A percentile compares a stretch with the other conserved stretches of the same genome.
phyloP scores from a whole-genome alignment of 768 basidiomycete genomes.

The Panellus pusillus region DNA sequence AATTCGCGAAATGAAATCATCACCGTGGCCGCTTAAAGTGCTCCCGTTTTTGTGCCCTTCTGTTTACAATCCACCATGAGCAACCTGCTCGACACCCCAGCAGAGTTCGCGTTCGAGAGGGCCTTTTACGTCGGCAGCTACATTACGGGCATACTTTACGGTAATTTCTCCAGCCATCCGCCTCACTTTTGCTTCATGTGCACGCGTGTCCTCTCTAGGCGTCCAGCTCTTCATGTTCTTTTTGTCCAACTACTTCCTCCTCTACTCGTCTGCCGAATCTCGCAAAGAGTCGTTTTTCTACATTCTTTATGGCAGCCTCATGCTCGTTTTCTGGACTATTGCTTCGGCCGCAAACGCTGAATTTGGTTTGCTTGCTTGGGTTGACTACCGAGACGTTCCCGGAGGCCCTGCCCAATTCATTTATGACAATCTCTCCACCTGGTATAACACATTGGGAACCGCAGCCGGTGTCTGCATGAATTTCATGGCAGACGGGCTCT shows the following conservation, averaged over 20 bases:
- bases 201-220: slow-evolving; percentile 14
- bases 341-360: slow-evolving; percentile 28
- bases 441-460: slow-evolving; percentile 34
- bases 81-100: slow-evolving; percentile 12
- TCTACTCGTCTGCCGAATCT: slow-evolving; percentile 14
- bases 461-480: slow-evolving; percentile 29
- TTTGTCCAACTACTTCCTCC: slow-evolving; percentile 23
- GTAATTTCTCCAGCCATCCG: slow-evolving; percentile 11
- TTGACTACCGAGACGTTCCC: slow-evolving; percentile 24
- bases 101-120: slow-evolving; percentile 18
- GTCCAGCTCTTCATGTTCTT: slow-evolving; percentile 26
- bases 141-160: slow-evolving; percentile 28
- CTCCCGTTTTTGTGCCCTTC: slow-evolving; percentile 6
- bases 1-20: slow-evolving; percentile 11
- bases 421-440: slow-evolving; percentile 23
- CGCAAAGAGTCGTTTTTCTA: slow-evolving; percentile 23
- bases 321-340: slow-evolving; percentile 34
- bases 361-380: slow-evolving; percentile 36
- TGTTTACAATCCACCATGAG: slow-evolving; percentile 12
- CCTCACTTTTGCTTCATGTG: slow-evolving; percentile 1
- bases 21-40: slow-evolving; percentile 7
- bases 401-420: slow-evolving; percentile 35
- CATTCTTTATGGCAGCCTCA: slow-evolving; percentile 23
- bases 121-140: slow-evolving; percentile 29
- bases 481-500: slow-evolving; percentile 34